Evolutionary conservation across 805 yeast species (phyloP).

Genomic region (Lachancea meyersii): DNA sequence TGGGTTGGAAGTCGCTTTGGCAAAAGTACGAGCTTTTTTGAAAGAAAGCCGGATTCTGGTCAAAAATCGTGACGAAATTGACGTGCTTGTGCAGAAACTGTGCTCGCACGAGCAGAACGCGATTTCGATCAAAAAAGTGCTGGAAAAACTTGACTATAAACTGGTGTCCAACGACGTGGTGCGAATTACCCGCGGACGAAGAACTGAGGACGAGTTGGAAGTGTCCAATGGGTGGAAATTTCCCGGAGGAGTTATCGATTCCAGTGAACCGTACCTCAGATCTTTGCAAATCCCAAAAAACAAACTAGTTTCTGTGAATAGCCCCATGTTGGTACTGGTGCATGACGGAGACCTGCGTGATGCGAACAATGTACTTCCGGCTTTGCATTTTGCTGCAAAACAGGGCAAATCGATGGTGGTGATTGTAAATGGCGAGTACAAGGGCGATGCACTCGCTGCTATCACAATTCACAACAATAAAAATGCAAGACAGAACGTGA

Average conservation of each 20-base stretch:
- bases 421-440: slow-evolving; percentile 24
- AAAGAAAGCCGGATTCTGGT: slow-evolving; percentile 14
- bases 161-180: slow-evolving; percentile 27
- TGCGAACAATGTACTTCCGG: slow-evolving; percentile 25
- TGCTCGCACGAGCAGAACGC: slow-evolving; percentile 14
- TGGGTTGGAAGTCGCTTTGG: slow-evolving; percentile 15
- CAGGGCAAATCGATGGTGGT: slow-evolving; percentile 21
- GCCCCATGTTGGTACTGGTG: slow-evolving; percentile 21
- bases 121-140: slow-evolving; percentile 15
- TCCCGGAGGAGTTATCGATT: slow-evolving; percentile 23
- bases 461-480: slow-evolving; percentile 31
- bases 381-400: slow-evolving; percentile 23
- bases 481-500: slow-evolving; percentile 20
- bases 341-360: slow-evolving; percentile 27
- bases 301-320: slow-evolving; percentile 22
- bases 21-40: slow-evolving; percentile 14
- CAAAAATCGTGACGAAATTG: slow-evolving; percentile 13
- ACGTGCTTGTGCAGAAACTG: slow-evolving; percentile 16
- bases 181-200: slow-evolving; percentile 26
- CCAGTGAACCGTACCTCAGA: slow-evolving; percentile 28
- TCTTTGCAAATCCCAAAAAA: slow-evolving; percentile 22
- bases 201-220: slow-evolving; percentile 23
- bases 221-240: slow-evolving; percentile 31
- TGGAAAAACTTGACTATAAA: slow-evolving; percentile 23
- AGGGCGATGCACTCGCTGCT: slow-evolving; percentile 27